Percentiles rank a stretch among this genome's conserved stretches.
Evolutionary conservation across 2,329 filamentous ascomycete genomes (phyloP).

Genomic region (Monosporascus sp.): DNA sequence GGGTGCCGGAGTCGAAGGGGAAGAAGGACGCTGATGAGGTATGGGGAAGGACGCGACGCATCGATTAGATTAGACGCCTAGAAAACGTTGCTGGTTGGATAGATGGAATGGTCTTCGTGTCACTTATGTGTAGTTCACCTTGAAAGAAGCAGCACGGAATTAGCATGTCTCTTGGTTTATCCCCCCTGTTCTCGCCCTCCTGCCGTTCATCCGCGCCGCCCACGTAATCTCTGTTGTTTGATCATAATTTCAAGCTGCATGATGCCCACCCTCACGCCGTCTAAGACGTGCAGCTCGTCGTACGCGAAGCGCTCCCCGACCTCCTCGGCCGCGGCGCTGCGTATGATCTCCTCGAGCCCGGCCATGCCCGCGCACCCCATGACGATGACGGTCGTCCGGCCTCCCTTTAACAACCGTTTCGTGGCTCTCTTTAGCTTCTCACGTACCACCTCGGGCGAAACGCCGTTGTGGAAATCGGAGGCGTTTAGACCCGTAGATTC

Average conservation of each 20-base stretch:
- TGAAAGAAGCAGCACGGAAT: too few species aligned
- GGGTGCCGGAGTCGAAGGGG: constrained; percentile 83
- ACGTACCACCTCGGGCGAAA: constrained; percentile 58
- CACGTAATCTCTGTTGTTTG: constrained; percentile 34
- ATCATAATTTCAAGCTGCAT: constrained; percentile 54
- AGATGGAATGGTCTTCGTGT: not conserved
- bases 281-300: constrained; percentile 60
- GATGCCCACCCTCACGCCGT: constrained; percentile 70
- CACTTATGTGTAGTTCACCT: constrained; percentile 13
- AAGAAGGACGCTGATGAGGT: constrained; percentile 82
- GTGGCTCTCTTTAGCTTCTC: constrained; percentile 65
- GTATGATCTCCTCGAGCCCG: constrained; percentile 72
- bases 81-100: too few species aligned
- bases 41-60: constrained; percentile 65
- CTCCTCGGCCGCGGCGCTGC: constrained; percentile 59
- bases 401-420: constrained; percentile 52
- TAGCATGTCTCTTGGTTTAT: too few species aligned
- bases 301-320: constrained; percentile 55
- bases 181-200: too few species aligned
- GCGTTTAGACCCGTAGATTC: constrained; percentile 77
- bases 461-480: constrained; percentile 67
- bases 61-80: constrained; percentile 32
- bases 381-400: constrained; percentile 62
- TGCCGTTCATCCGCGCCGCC: not conserved
- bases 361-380: constrained; percentile 91